Base-by-base conservation (phyloP, 1,139 yeast species). In the Pichia sp. region DNA sequence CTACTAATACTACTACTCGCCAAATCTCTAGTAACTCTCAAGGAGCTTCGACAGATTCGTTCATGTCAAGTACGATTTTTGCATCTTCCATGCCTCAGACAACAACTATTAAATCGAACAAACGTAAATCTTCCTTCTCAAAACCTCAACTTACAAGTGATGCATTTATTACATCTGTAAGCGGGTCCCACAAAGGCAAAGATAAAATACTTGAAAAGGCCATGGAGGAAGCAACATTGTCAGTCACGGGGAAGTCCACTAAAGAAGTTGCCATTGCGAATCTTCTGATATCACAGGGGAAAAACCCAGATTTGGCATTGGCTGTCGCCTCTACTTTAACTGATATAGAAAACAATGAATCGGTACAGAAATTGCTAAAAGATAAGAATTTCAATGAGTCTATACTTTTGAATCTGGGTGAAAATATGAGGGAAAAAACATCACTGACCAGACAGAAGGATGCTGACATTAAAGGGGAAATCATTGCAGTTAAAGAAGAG, bases 241-340 rank as follows among this genome's bases (percentile, higher is more conserved):
- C 76, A 1, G 67, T 74, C 8, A 69, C 75, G 1, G 79, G 79
- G 0, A 71, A 65, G 47, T 59, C 75, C 1, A 59, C 72, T 6
- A 56, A 60, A 38, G 74, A 70, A 36, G 66, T 73, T 25, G 67
- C 72, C 33, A 54, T 60, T 17, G 77, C 74, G 24, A 64, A 66
- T 40, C 70, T 67, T 20, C 52, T 71, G 17, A 69, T 72, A 27
- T 64, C 69, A 3, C 59, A 62, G 44, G 79, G 78, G 1, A 56
- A 67, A 22, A 71, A 70, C 38, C 79, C 78, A 1, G 56, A 52
- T 18, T 37, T 54, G 17, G 55, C 58, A 9, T 13, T 26, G 4
- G 45, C 48, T 3, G 46, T 51, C 5, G 54, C 54, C 3, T 46
- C 53, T 11, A 46, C 50, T 3, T 23, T 51, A 19, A 44, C 42